Conservation (phyloP, 2,329 filamentous ascomycete species). For the Alternaria sp. region DNA sequence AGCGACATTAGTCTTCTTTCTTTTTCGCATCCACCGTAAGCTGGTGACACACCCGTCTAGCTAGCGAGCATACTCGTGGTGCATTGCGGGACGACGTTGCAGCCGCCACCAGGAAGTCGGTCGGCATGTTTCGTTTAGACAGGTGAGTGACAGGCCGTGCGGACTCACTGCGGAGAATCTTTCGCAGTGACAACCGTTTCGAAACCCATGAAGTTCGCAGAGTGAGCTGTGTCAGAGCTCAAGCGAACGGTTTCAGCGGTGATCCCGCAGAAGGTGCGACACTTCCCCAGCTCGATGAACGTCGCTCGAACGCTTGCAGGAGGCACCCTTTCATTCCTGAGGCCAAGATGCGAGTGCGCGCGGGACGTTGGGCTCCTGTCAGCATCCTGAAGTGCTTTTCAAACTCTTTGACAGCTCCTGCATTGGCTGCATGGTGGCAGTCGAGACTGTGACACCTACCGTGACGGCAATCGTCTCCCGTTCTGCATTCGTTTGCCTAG, state of each 20-base stretch:
- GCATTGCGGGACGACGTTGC: constrained; percentile 4
- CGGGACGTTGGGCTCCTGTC: constrained; percentile 11
- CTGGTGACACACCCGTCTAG: constrained; percentile 3
- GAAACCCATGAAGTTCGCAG: constrained; percentile 14
- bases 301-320: constrained; percentile 12
- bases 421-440: constrained; percentile 9
- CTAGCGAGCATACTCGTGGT: constrained; percentile 5
- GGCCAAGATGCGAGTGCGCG: neutral
- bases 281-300: constrained; percentile 5
- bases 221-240: constrained; percentile 18
- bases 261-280: constrained; percentile 11
- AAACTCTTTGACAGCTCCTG: constrained; percentile 15
- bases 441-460: constrained; percentile 21
- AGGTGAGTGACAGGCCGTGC: neutral
- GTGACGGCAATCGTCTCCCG: neutral
- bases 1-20: constrained; percentile 31
- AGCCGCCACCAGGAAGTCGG: neutral
- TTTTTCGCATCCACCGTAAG: constrained; percentile 11
- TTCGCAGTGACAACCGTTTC: constrained; percentile 12
- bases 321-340: constrained; percentile 3
- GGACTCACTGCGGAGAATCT: neutral
- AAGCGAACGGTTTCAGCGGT: constrained; percentile 19
- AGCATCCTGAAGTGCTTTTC: constrained; percentile 19
- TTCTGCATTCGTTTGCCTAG: neutral
- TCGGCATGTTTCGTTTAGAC: constrained; percentile 11